Evolutionary conservation across 805 yeast species (phyloP).

Genomic region (Ascoidea asiatica): DNA sequence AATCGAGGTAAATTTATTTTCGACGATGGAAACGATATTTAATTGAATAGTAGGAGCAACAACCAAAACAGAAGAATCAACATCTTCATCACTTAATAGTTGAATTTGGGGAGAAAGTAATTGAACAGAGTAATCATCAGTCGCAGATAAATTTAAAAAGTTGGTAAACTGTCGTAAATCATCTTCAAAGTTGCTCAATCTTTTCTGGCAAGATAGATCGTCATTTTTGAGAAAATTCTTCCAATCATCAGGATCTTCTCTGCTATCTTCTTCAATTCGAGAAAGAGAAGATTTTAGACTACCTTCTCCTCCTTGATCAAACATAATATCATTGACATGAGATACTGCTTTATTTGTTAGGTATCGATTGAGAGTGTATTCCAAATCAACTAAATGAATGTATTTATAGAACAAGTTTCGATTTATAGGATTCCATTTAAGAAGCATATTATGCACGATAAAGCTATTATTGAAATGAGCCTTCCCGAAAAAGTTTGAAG

Average conservation of each 20-base stretch:
- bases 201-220: conserved; percentile 14
- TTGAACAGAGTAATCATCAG: conserved; percentile 49
- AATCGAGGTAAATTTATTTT: conserved; percentile 18
- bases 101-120: conserved; percentile 79
- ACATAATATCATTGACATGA: conserved; percentile 36
- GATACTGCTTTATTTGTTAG: conserved; percentile 34
- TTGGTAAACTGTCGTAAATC: conserved; percentile 30
- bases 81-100: conserved; percentile 34
- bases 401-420: conserved; percentile 55
- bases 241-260: conserved; percentile 2
- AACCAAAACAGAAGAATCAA: conserved; percentile 50
- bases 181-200: conserved; percentile 33
- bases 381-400: conserved; percentile 31
- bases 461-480: conserved; percentile 48
- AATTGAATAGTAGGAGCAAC: conserved; percentile 61
- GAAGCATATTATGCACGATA: conserved; percentile 54
- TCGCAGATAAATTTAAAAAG: conserved; percentile 22
- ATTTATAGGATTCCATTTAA: conserved; percentile 67
- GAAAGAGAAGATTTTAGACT: not conserved
- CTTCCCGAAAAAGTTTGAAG: conserved; percentile 2
- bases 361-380: conserved; percentile 29
- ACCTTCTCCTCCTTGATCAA: conserved; percentile 16
- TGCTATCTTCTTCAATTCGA: not conserved
- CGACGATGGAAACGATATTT: conserved; percentile 52
- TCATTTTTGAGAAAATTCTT: conserved; percentile 3